Conservation (phyloP, 306 rosid species). For the Quercus alba region DNA sequence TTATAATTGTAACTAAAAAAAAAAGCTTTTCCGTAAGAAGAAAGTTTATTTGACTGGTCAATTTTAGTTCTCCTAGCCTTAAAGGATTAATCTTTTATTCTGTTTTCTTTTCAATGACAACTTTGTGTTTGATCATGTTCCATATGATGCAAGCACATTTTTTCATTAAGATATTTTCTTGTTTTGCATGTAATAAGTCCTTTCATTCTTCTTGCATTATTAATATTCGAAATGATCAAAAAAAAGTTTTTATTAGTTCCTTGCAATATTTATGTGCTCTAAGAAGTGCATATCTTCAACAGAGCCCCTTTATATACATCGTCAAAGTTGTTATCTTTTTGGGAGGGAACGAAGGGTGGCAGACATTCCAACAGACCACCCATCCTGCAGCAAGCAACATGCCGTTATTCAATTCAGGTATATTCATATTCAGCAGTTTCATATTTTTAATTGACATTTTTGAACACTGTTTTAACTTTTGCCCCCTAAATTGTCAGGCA, state of each 20-base stretch:
- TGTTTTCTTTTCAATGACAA: not conserved
- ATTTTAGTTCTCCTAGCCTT: not conserved
- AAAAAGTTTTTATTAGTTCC: not conserved
- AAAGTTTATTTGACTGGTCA: not conserved
- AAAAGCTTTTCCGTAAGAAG: not conserved
- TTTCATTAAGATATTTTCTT: not conserved
- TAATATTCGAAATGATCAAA: constrained; percentile 8
- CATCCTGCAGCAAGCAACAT: constrained; percentile 98
- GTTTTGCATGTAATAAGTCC: not conserved
- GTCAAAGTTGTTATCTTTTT: constrained; percentile 94
- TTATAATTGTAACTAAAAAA: not conserved
- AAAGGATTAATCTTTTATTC: not conserved
- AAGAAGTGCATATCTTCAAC: constrained; percentile 30
- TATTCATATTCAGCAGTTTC: constrained; percentile 16
- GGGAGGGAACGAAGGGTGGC: constrained; percentile 99
- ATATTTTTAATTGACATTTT: constrained; percentile 5
- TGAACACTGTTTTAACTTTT: not conserved
- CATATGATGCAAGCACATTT: not conserved
- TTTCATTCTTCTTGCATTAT: constrained; percentile 12
- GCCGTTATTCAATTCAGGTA: constrained; percentile 95
- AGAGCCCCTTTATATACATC: constrained; percentile 96
- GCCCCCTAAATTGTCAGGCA: constrained; percentile 43
- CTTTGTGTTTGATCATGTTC: constrained; percentile 3
- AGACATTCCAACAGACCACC: constrained; percentile 96
- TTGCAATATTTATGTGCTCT: constrained; percentile 16